These are phyloP conservation scores for Calonectria hongkongensis DNA, from an alignment of 2,329 filamentous ascomycete species.

Conservation along the genomic window DNA sequence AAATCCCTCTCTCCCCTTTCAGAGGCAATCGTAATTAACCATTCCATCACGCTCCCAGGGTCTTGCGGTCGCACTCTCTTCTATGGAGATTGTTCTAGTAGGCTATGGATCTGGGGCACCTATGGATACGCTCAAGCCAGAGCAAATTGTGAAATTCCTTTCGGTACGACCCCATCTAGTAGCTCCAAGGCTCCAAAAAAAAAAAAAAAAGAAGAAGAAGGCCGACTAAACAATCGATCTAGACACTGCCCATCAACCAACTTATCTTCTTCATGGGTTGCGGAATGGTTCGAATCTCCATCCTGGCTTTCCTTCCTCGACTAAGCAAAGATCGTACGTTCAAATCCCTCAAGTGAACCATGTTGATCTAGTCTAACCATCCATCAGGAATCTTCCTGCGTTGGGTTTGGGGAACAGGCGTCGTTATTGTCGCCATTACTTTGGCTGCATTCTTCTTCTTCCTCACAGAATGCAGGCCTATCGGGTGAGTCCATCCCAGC, in stretches of 20 bases:
- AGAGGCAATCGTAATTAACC: constrained; percentile 26
- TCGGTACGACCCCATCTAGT: constrained; percentile 40
- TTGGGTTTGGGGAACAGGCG: constrained; percentile 42
- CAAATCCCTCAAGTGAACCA: background rate
- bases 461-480: constrained; percentile 47
- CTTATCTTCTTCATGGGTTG: constrained; percentile 47
- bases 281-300: constrained; percentile 51
- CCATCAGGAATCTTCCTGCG: constrained; percentile 42
- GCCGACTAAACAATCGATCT: background rate
- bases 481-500: constrained; percentile 37
- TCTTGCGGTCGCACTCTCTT: constrained; percentile 42
- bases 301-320: constrained; percentile 49
- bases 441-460: constrained; percentile 48
- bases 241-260: constrained; percentile 45
- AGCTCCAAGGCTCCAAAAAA: background rate
- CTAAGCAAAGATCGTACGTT: constrained; percentile 47
- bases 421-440: constrained; percentile 40
- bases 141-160: constrained; percentile 41
- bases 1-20: background rate
- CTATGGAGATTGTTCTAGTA: constrained; percentile 45
- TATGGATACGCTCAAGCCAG: constrained; percentile 39
- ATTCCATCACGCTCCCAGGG: constrained; percentile 19
- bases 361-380: background rate
- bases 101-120: constrained; percentile 44
- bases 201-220: too few species aligned